phyloP scores from a whole-genome alignment of 371 early-diverging fungal species.

The Blastocladiella emersonii region DNA sequence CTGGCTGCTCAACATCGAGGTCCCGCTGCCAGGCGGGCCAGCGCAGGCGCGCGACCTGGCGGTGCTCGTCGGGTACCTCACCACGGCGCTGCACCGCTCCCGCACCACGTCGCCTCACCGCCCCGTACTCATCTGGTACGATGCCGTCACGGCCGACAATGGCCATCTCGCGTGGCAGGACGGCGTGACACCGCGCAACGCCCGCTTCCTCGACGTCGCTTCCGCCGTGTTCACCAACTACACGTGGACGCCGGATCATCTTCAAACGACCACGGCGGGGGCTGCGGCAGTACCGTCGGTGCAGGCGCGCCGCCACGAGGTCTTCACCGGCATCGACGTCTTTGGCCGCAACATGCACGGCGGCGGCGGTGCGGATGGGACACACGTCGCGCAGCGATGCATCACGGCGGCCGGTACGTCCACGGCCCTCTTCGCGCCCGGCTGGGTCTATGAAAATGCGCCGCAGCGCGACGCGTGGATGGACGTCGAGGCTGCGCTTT shows the following conservation, averaged over 20 bases:
- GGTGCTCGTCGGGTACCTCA: slow-evolving; percentile 31
- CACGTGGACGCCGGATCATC: slow-evolving; percentile 34
- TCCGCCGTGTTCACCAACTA: slow-evolving; percentile 37
- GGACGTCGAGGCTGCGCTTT: no score
- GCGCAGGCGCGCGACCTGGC: slow-evolving; percentile 17
- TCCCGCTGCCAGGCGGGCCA: slow-evolving; percentile 21
- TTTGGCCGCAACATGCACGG: slow-evolving; percentile 33
- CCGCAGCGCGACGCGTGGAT: no score
- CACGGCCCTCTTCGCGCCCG: slow-evolving; percentile 43
- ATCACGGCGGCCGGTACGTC: slow-evolving; percentile 28
- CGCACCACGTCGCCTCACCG: slow-evolving; percentile 19
- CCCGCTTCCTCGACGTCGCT: slow-evolving; percentile 27
- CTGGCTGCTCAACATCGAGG: slow-evolving; percentile 52
- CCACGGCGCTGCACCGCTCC: slow-evolving; percentile 14
- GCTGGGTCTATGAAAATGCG: slow-evolving; percentile 36
- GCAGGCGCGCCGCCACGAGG: slow-evolving; percentile 21
- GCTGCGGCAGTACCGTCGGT: slow-evolving; percentile 19
- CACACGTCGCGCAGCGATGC: slow-evolving; percentile 25
- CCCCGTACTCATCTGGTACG: slow-evolving; percentile 41
- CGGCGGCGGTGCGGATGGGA: not conserved
- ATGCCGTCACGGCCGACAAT: slow-evolving; percentile 30
- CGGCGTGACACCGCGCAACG: slow-evolving; percentile 28
- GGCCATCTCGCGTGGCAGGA: slow-evolving; percentile 43
- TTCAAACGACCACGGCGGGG: no score
- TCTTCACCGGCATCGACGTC: slow-evolving; percentile 48